Conservation (phyloP, 2,329 filamentous ascomycete species). For the Didymella sp. region DNA sequence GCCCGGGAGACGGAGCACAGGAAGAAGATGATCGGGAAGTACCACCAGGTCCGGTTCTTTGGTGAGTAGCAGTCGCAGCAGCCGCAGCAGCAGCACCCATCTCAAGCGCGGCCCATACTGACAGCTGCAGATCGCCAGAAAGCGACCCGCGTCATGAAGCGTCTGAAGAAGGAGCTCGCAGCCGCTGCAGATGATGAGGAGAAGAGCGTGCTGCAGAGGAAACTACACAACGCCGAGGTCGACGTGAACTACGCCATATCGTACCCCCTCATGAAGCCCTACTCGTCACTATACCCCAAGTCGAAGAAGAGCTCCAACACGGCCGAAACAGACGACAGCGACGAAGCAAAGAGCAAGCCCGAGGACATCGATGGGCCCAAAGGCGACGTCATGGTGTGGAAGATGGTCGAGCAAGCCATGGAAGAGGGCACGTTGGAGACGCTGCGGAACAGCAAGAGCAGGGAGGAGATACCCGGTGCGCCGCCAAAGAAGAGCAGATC, state of each 20-base stretch:
- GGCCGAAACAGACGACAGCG: constrained; percentile 33
- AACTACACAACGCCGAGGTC: constrained; percentile 73
- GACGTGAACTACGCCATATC: constrained; percentile 78
- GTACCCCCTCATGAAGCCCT: constrained; percentile 73
- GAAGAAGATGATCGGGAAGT: constrained; percentile 76
- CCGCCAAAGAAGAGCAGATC: constrained; percentile 31
- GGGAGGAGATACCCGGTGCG: constrained; percentile 29
- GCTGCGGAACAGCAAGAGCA: constrained; percentile 61
- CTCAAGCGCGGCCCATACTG: constrained; percentile 6
- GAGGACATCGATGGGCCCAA: constrained; percentile 50
- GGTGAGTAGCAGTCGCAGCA: constrained; percentile 58
- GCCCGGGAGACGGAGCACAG: constrained; percentile 66
- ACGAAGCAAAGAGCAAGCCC: constrained; percentile 37
- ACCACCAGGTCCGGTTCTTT: constrained; percentile 86
- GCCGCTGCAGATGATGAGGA: constrained; percentile 59
- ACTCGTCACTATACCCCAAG: constrained; percentile 65
- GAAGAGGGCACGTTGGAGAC: constrained; percentile 62
- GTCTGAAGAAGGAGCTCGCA: constrained; percentile 64
- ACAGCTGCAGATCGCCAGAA: constrained; percentile 70
- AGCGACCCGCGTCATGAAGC: constrained; percentile 70
- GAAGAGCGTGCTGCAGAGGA: constrained; percentile 59
- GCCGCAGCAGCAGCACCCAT: constrained; percentile 26
- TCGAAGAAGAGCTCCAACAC: constrained; percentile 29
- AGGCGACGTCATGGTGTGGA: constrained; percentile 70
- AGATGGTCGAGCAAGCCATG: constrained; percentile 69